phyloP scores from a whole-genome alignment of 2,329 filamentous ascomycete species.

The Ophioceras dolichostomum region DNA sequence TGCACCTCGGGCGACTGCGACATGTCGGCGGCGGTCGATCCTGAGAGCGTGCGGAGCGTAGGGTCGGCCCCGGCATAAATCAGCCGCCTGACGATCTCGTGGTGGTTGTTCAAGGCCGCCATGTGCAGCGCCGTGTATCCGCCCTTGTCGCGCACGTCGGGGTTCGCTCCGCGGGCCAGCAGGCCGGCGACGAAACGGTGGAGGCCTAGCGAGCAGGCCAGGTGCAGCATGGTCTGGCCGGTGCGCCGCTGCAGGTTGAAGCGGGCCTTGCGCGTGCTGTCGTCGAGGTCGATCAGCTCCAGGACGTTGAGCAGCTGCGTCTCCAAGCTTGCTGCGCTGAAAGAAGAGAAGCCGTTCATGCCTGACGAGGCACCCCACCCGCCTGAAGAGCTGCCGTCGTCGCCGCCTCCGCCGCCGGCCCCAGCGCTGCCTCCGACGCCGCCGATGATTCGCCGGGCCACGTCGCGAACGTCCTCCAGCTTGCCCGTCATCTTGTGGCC shows the following conservation, averaged over 20 bases:
- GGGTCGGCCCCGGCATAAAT: slow-evolving; percentile 64
- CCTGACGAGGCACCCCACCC: no score
- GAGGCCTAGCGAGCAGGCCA: slow-evolving; percentile 64
- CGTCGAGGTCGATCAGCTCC: slow-evolving; percentile 69
- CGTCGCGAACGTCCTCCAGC: slow-evolving; percentile 46
- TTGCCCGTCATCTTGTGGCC: slow-evolving; percentile 53
- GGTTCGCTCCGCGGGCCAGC: slow-evolving; percentile 64
- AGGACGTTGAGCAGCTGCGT: slow-evolving; percentile 58
- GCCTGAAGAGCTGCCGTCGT: slow-evolving; percentile 6
- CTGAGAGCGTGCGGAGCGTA: slow-evolving; percentile 54
- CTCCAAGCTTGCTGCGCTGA: slow-evolving; percentile 43
- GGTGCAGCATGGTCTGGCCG: slow-evolving; percentile 71
- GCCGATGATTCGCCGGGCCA: slow-evolving; percentile 50
- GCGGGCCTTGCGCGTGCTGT: slow-evolving; percentile 53
- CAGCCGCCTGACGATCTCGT: slow-evolving; percentile 64
- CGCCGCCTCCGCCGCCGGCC: slow-evolving; percentile 21
- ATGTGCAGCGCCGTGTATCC: slow-evolving; percentile 77
- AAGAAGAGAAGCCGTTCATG: slow-evolving; percentile 24
- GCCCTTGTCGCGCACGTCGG: slow-evolving; percentile 61
- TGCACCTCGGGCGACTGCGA: slow-evolving; percentile 53
- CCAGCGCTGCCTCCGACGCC: slow-evolving; percentile 22
- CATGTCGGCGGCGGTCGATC: slow-evolving; percentile 60
- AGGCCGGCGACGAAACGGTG: slow-evolving; percentile 66
- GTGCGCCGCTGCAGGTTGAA: slow-evolving; percentile 50
- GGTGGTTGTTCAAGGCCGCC: slow-evolving; percentile 63